A percentile compares a stretch with the other conserved stretches of the same genome.
phyloP scores from a whole-genome alignment of 805 yeast genomes.

The Cyberlindnera saturnus region DNA sequence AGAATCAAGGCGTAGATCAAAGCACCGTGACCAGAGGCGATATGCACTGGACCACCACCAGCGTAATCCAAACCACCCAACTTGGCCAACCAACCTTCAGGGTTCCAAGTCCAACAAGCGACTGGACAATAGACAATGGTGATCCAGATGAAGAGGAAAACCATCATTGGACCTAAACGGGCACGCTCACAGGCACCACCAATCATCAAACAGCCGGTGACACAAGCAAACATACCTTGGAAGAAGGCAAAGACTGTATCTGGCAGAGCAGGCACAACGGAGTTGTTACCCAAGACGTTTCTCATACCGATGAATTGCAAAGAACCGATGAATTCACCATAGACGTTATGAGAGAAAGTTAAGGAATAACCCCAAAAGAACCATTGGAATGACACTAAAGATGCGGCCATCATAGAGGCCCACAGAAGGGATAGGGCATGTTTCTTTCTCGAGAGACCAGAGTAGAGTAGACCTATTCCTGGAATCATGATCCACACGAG shows the following conservation, averaged over 20 bases:
- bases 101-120: constrained; percentile 98
- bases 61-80: constrained; percentile 93
- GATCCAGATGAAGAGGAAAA: constrained; percentile 88
- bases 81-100: constrained; percentile 78
- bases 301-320: constrained; percentile 74
- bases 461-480: constrained; percentile 88
- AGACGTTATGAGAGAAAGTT: constrained; percentile 65
- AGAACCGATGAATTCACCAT: constrained; percentile 69
- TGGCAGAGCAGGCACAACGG: constrained; percentile 65
- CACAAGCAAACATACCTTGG: constrained; percentile 96
- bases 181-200: constrained; percentile 99
- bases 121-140: constrained; percentile 93
- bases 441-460: constrained; percentile 90
- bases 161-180: constrained; percentile 92
- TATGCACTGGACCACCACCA: constrained; percentile 98
- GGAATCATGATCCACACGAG: constrained; percentile 96
- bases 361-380: constrained; percentile 97
- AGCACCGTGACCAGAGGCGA: constrained; percentile 91
- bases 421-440: constrained; percentile 92
- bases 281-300: constrained; percentile 77
- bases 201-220: constrained; percentile 87
- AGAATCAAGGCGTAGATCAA: constrained; percentile 85
- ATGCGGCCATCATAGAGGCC: constrained; percentile 88
- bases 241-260: constrained; percentile 84
- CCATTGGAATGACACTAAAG: constrained; percentile 89